Evolutionary conservation across 306 rosid species (phyloP).

Genomic region (Vicia villosa): DNA sequence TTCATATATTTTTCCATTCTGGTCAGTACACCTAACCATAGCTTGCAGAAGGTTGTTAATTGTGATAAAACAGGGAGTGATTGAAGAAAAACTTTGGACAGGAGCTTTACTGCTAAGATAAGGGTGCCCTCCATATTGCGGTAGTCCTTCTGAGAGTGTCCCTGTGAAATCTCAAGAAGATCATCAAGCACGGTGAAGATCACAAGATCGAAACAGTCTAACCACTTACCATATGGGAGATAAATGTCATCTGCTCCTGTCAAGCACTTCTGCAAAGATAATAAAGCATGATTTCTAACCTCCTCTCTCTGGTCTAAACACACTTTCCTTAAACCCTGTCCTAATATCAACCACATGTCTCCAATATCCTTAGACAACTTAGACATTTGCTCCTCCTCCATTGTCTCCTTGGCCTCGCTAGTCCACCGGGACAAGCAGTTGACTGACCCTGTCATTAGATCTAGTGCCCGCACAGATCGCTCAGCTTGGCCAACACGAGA

Average conservation of each 20-base stretch:
- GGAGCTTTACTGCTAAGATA: constrained; percentile 78
- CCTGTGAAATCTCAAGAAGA: constrained; percentile 90
- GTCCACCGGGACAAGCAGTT: constrained; percentile 80
- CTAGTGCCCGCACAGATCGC: constrained; percentile 81
- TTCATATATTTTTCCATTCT: constrained; percentile 92
- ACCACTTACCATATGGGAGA: constrained; percentile 65
- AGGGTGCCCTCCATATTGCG: constrained; percentile 99
- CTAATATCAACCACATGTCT: constrained; percentile 96
- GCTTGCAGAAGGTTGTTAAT: constrained; percentile 83
- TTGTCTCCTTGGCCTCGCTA: constrained; percentile 66
- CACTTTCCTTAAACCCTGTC: constrained; percentile 87
- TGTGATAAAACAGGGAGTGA: constrained; percentile 76
- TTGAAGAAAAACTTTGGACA: constrained; percentile 83
- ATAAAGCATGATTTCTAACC: constrained; percentile 89
- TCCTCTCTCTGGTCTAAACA: constrained; percentile 99
- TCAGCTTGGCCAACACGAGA: constrained; percentile 95
- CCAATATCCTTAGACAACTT: constrained; percentile 82
- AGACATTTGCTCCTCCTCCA: constrained; percentile 66
- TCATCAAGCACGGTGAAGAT: constrained; percentile 97
- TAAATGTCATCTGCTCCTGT: constrained; percentile 70
- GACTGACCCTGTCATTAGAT: constrained; percentile 87
- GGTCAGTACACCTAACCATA: constrained; percentile 92
- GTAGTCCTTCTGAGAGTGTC: constrained; percentile 84
- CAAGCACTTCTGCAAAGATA: constrained; percentile 80
- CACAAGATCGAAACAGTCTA: constrained; percentile 84